These are phyloP conservation scores for Pichia sorboxylosa DNA, from an alignment of 1,139 yeast species.

Conservation along the genomic window DNA sequence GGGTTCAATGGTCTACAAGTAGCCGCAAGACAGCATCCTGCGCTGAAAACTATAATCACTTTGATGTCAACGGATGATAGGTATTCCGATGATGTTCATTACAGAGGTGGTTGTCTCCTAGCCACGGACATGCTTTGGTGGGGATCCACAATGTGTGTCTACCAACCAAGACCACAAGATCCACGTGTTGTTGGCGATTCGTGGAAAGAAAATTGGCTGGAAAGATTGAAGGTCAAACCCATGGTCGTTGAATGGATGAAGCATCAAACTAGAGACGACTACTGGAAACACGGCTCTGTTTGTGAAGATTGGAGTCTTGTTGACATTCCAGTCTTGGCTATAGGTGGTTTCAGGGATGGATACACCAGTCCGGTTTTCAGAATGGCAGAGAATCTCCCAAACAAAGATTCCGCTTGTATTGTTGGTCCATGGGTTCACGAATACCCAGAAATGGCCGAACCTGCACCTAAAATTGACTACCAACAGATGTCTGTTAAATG, in stretches of 20 bases:
- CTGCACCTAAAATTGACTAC: constrained; percentile 31
- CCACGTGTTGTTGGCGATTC: constrained; percentile 27
- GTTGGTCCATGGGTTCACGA: constrained; percentile 38
- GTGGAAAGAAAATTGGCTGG: constrained; percentile 30
- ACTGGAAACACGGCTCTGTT: constrained; percentile 34
- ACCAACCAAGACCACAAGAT: constrained; percentile 33
- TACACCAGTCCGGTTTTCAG: constrained; percentile 31
- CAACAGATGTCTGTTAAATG: constrained; percentile 29
- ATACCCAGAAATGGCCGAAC: constrained; percentile 34
- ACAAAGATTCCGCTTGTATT: constrained; percentile 23
- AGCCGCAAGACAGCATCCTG: constrained; percentile 34
- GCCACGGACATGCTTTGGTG: constrained; percentile 36
- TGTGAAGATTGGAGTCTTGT: constrained; percentile 29
- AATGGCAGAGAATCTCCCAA: constrained; percentile 28
- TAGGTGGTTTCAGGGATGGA: constrained; percentile 37
- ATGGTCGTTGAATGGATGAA: constrained; percentile 29
- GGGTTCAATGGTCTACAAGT: constrained; percentile 34
- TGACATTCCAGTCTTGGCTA: constrained; percentile 30
- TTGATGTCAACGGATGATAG: constrained; percentile 34
- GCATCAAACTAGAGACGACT: constrained; percentile 31
- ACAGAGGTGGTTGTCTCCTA: constrained; percentile 31
- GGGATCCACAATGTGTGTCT: constrained; percentile 33
- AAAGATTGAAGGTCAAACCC: constrained; percentile 27
- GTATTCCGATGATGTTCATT: constrained; percentile 34
- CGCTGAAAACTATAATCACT: constrained; percentile 29